Base-by-base conservation (phyloP, 1,139 yeast genomes). In the Taiozyma sp. region DNA sequence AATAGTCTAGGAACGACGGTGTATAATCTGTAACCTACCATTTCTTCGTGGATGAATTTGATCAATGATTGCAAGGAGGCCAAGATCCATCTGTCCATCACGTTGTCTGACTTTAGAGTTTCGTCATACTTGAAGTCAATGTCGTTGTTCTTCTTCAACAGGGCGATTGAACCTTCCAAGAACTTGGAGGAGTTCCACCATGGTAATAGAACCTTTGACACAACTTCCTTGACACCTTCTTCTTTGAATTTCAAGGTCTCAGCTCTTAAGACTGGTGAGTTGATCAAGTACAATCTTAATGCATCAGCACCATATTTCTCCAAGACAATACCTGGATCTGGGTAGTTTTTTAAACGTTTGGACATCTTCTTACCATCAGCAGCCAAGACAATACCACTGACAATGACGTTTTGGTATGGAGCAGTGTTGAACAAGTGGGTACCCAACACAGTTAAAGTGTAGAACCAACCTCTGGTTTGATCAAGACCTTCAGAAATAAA, bases 391-490 rank as follows among this genome's bases (percentile, higher is more conserved):
- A 95, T 88, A 76, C 99, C 99, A 46, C 91, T 80, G 50, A 95
- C 99, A 69, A 93, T 89, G 61, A 93, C 97, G 68, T 95, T 95
- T 71, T 93, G 77, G 77, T 88, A 95, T 46, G 99, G 98, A 56
- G 96, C 95, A 53, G 84, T 80, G 63, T 87, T 86, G 74, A 93
- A 93, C 64, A 95, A 75, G 62, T 93, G 98, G 53, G 97, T 89
- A 68, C 99, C 99, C 64, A 95, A 78, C 29, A 95, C 97, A 43
- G 96, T 85, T 68, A 95, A 78, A 47, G 99, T 93, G 72, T 95
- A 95, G 74, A 95, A 95, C 99, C 99, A 93, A 68, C 99, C 99
- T 81, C 99, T 88, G 49, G 99, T 93, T 76, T 93, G 99, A 74
- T 93, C 99, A 62, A 93, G 81, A 73, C 99, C 99, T 76, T 93